Evolutionary conservation across 2,329 filamentous ascomycete species (phyloP).

Genomic region (Aspergillus tubingensis): DNA sequence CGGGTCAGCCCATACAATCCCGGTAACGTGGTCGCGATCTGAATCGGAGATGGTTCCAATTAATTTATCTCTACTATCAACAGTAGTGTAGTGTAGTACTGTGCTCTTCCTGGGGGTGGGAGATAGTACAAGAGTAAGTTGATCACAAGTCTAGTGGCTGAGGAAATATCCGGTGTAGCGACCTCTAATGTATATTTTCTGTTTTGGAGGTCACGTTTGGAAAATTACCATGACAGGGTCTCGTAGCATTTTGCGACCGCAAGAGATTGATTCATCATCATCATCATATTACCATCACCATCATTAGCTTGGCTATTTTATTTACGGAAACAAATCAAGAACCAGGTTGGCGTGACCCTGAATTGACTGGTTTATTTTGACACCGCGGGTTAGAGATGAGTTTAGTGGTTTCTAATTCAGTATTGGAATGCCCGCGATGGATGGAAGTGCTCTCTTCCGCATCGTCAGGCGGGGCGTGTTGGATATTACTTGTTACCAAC

Average conservation of each 20-base stretch:
- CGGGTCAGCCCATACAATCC: slow-evolving; percentile 12
- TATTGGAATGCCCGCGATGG: not conserved
- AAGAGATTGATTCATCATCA: no score
- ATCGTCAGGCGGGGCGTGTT: not conserved
- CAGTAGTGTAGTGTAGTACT: no score
- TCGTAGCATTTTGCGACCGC: not conserved
- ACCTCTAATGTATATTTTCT: no score
- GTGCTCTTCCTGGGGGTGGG: no score
- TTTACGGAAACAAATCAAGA: not conserved
- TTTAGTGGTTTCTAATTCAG: not conserved
- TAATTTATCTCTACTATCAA: not conserved
- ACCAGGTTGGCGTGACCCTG: not conserved
- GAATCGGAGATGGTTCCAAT: slow-evolving; percentile 12
- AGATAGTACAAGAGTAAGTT: no score
- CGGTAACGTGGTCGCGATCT: slow-evolving; percentile 18
- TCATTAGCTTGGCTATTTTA: not conserved
- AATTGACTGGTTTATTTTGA: not conserved
- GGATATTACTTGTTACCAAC: slow-evolving; percentile 4
- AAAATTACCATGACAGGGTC: not conserved
- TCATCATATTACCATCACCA: no score
- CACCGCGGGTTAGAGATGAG: not conserved
- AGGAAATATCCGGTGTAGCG: not conserved
- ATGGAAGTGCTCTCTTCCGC: not conserved
- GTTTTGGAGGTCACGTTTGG: no score
- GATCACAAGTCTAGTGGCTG: not conserved